Conservation (phyloP, 2,329 filamentous ascomycete species). For the Clarireedia monteithiana region DNA sequence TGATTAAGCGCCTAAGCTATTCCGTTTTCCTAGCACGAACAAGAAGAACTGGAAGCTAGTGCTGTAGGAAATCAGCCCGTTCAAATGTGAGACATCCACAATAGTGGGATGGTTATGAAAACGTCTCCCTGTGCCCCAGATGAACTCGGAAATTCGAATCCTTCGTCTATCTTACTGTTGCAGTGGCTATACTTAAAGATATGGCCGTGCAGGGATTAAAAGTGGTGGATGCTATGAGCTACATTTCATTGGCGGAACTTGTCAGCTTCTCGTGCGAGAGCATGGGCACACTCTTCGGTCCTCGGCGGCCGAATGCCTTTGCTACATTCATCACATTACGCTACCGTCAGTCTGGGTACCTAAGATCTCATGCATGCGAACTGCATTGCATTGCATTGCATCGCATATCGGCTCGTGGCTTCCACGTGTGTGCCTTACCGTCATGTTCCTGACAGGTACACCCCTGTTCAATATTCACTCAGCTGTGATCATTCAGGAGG, state of each 20-base stretch:
- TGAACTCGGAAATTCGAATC: neutral
- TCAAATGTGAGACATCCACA: neutral
- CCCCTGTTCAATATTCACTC: neutral
- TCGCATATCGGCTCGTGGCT: neutral
- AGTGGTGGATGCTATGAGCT: no score
- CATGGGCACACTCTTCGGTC: neutral
- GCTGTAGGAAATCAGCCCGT: neutral
- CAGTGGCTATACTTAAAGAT: neutral
- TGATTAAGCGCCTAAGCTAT: no score
- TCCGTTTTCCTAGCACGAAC: neutral
- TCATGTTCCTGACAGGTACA: neutral
- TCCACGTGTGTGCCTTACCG: neutral
- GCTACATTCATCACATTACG: neutral
- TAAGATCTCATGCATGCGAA: neutral
- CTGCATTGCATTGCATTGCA: neutral
- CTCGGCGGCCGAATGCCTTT: neutral
- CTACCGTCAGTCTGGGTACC: neutral
- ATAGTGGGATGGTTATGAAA: neutral
- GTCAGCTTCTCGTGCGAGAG: neutral
- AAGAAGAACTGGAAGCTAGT: neutral
- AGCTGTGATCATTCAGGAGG: neutral
- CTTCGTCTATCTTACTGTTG: neutral
- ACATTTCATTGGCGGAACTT: neutral
- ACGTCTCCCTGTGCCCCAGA: neutral
- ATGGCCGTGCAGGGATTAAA: neutral